Conservation (phyloP, 2,329 filamentous ascomycete species). For the Colletotrichum sublineola region DNA sequence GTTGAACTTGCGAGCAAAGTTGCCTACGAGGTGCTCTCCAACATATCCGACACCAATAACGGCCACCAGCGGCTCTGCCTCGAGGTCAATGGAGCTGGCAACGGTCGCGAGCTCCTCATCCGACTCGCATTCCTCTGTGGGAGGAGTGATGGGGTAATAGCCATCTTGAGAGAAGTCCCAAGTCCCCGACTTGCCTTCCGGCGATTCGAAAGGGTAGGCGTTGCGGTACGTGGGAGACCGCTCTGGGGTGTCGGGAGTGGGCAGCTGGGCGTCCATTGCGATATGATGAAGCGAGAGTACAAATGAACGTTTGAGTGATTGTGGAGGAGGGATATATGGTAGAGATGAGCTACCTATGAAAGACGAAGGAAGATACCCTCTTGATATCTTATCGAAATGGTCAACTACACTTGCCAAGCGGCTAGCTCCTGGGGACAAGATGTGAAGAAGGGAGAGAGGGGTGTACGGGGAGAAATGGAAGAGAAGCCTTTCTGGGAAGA, state of each 20-base stretch:
- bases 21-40: slow-evolving; percentile 61
- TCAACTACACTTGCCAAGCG: slow-evolving; percentile 35
- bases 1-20: slow-evolving; percentile 56
- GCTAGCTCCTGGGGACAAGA: slow-evolving; percentile 10
- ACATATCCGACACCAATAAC: slow-evolving; percentile 68
- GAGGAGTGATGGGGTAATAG: slow-evolving; percentile 42
- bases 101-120: slow-evolving; percentile 41
- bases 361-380: slow-evolving; percentile 17
- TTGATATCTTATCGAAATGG: slow-evolving; percentile 32
- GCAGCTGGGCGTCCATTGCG: slow-evolving; percentile 35
- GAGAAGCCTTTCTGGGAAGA: slow-evolving; percentile 11
- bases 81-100: slow-evolving; percentile 39
- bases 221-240: slow-evolving; percentile 30
- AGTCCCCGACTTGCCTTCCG: slow-evolving; percentile 16
- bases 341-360: neutral
- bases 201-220: slow-evolving; percentile 28
- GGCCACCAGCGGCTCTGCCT: slow-evolving; percentile 55
- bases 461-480: slow-evolving; percentile 20
- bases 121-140: slow-evolving; percentile 42
- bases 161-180: slow-evolving; percentile 38
- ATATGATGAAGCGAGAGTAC: slow-evolving; percentile 11
- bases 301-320: slow-evolving; percentile 20
- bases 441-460: slow-evolving; percentile 22
- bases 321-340: neutral
- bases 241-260: slow-evolving; percentile 38